A percentile compares a stretch with the other conserved stretches of the same genome.
These are phyloP conservation scores for Macadamia integrifolia DNA, from an alignment of 164 flowering plant species.

Conservation along the genomic window DNA sequence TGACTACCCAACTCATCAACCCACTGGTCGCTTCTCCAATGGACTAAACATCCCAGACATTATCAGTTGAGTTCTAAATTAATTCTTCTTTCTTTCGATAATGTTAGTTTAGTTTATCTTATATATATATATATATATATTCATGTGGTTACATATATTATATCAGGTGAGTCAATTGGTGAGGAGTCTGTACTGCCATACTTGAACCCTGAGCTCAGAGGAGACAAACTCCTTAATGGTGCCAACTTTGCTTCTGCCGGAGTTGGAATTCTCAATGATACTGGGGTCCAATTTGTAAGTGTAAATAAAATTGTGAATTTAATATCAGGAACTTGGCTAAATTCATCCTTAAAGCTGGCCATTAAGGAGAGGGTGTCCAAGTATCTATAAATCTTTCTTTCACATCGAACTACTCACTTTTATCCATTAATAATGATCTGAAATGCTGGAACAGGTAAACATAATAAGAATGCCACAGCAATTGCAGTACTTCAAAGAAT, in stretches of 20 bases:
- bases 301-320: too few species aligned
- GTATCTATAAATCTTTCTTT: too few species aligned
- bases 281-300: conserved; percentile 85
- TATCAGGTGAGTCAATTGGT: conserved; percentile 53
- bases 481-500: conserved; percentile 36
- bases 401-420: too few species aligned
- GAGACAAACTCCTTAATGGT: conserved; percentile 55
- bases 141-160: background rate
- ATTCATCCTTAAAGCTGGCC: too few species aligned
- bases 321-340: too few species aligned
- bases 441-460: conserved; percentile 38
- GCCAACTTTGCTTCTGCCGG: conserved; percentile 96
- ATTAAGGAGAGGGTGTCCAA: too few species aligned
- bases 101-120: background rate
- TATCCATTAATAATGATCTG: too few species aligned
- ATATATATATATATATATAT: too few species aligned
- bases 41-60: conserved; percentile 78
- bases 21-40: conserved; percentile 88
- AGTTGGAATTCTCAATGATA: conserved; percentile 78
- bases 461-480: conserved; percentile 48
- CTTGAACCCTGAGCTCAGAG: conserved; percentile 52
- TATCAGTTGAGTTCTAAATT: conserved; percentile 34
- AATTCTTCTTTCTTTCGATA: background rate
- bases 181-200: conserved; percentile 51
- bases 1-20: conserved; percentile 55